Conservation (phyloP, 441 rosid species). For the Gossypium gossypioides region DNA sequence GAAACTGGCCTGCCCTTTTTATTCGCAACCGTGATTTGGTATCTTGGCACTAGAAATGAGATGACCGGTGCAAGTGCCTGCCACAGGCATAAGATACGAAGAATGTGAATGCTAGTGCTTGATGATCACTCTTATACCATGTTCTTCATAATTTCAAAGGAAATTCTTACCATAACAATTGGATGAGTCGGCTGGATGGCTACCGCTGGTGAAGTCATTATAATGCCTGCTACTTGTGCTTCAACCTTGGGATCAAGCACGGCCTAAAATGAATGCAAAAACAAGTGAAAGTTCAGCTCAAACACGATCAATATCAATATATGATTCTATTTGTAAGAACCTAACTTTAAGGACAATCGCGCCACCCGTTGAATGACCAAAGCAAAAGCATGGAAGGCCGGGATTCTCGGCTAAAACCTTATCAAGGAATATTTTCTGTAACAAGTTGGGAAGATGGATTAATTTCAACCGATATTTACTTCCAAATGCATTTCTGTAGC, state of each 20-base stretch:
- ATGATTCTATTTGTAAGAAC: not conserved
- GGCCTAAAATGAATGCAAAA: slow-evolving; percentile 34
- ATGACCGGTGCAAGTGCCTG: slow-evolving; percentile 72
- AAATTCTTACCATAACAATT: slow-evolving; percentile 39
- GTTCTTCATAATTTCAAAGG: not conserved
- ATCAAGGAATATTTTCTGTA: slow-evolving; percentile 56
- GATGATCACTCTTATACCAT: not conserved
- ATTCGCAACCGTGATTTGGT: slow-evolving; percentile 56
- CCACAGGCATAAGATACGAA: not conserved
- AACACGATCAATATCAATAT: not conserved
- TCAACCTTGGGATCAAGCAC: slow-evolving; percentile 65
- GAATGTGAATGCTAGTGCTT: not conserved
- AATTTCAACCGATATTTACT: not conserved
- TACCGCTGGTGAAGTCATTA: slow-evolving; percentile 79
- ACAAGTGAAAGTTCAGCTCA: not conserved
- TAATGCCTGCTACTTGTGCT: slow-evolving; percentile 53
- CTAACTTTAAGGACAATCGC: slow-evolving; percentile 72
- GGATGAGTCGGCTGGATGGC: slow-evolving; percentile 95
- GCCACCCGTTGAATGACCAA: slow-evolving; percentile 88
- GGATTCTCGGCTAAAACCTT: slow-evolving; percentile 59
- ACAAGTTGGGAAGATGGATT: not conserved
- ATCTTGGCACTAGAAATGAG: slow-evolving; percentile 54
- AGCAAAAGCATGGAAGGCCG: slow-evolving; percentile 71
- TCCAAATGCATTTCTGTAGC: not conserved
- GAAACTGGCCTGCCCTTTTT: slow-evolving; percentile 67